These are phyloP conservation scores for Brasenia schreberi DNA, from an alignment of 164 flowering plant genomes.

Conservation along the genomic window DNA sequence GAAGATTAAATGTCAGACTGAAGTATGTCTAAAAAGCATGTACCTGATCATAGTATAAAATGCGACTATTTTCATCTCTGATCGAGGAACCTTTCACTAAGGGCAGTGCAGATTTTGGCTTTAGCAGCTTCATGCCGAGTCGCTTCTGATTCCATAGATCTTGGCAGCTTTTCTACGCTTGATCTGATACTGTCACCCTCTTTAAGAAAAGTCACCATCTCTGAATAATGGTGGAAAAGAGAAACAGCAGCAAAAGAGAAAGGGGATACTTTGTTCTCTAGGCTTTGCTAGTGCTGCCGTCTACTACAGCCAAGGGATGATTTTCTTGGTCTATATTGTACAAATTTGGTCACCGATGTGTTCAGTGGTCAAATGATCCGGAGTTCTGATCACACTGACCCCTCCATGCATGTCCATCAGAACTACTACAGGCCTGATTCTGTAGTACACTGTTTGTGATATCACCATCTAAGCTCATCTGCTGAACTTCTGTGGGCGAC, in stretches of 20 bases:
- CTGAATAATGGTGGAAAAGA: not conserved
- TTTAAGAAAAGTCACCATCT: not conserved
- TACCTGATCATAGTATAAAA: not conserved
- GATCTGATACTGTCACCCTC: no score
- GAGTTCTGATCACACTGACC: constrained; percentile 22
- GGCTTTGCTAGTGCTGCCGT: not conserved
- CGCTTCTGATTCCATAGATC: no score
- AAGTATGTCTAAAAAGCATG: not conserved
- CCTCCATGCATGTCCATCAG: constrained; percentile 52
- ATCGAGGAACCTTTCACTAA: no score
- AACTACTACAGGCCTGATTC: constrained; percentile 93
- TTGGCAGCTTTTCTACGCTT: no score
- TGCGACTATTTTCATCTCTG: no score
- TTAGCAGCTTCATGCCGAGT: no score
- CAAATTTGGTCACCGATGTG: not conserved
- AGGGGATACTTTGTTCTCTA: not conserved
- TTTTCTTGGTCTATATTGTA: not conserved
- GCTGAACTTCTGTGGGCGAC: constrained; percentile 94
- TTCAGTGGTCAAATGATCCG: constrained; percentile 18
- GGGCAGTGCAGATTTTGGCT: no score
- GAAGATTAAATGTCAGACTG: not conserved
- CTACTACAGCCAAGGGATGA: not conserved
- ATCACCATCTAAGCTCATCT: constrained; percentile 94
- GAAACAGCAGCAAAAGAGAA: not conserved
- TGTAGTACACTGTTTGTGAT: constrained; percentile 50